A percentile compares a stretch with the other conserved stretches of the same genome.
These are phyloP conservation scores for Thuja plicata DNA, from an alignment of 83 land plant species.

Conservation along the genomic window DNA sequence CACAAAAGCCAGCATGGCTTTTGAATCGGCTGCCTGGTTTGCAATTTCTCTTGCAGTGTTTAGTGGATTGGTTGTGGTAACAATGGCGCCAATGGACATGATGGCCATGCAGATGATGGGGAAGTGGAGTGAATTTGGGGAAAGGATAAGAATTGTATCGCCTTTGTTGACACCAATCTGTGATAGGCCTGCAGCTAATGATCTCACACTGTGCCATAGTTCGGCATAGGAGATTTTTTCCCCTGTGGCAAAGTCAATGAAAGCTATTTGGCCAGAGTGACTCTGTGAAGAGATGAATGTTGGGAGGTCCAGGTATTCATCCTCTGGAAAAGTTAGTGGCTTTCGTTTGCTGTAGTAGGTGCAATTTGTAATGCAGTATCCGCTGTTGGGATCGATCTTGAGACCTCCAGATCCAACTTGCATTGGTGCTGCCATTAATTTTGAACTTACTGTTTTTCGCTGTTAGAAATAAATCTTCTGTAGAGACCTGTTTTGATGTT, in stretches of 20 bases:
- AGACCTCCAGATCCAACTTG: not conserved
- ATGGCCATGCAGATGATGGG: no score
- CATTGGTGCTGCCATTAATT: not conserved
- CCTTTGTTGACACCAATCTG: slow-evolving; percentile 15
- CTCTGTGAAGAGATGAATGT: not conserved
- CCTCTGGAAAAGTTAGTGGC: not conserved
- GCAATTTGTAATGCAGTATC: not conserved
- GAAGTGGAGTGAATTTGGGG: slow-evolving; percentile 9
- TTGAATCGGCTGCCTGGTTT: slow-evolving; percentile 12
- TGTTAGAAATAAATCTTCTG: not conserved
- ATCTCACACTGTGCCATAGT: not conserved
- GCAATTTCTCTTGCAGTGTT: slow-evolving; percentile 17
- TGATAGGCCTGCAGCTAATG: slow-evolving; percentile 7
- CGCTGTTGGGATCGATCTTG: slow-evolving; percentile 8
- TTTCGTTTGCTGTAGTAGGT: slow-evolving; percentile 11
- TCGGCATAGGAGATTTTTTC: not conserved
- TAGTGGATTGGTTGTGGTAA: slow-evolving; percentile 22
- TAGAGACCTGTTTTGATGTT: not conserved
- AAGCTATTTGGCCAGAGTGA: slow-evolving; percentile 6
- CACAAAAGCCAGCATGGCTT: no score
- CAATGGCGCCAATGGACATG: slow-evolving; percentile 16
- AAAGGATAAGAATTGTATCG: slow-evolving; percentile 14
- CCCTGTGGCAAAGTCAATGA: slow-evolving; percentile 12
- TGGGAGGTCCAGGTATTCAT: not conserved
- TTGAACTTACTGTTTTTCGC: no score